Percentiles rank a stretch among this genome's conserved stretches.
phyloP scores from a whole-genome alignment of 768 basidiomycete species.

The Kwoniella mangroviensis region DNA sequence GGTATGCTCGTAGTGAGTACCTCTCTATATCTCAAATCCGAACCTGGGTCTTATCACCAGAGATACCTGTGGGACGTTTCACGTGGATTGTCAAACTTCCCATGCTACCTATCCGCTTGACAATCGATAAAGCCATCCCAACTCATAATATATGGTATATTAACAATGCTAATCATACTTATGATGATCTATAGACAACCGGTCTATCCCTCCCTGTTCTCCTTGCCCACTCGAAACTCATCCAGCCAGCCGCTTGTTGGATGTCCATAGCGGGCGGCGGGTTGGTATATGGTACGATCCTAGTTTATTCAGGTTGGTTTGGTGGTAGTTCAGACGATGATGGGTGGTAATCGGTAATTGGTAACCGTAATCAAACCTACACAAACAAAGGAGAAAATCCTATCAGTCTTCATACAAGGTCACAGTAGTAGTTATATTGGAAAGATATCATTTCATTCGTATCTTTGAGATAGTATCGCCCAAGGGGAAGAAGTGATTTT shows the following conservation, averaged over 20 bases:
- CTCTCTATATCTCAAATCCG: neutral
- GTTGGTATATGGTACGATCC: constrained; percentile 87
- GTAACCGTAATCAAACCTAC: no score
- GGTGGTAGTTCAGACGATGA: constrained; percentile 52
- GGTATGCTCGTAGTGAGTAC: constrained; percentile 74
- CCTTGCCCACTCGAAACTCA: constrained; percentile 87
- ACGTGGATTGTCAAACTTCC: no score
- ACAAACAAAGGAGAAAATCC: no score
- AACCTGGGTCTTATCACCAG: neutral
- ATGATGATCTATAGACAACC: constrained; percentile 59
- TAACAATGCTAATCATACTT: neutral
- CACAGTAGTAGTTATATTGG: no score
- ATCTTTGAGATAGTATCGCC: no score
- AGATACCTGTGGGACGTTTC: neutral
- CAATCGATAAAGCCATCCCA: no score
- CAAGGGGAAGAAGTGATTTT: no score
- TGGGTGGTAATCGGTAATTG: constrained; percentile 22
- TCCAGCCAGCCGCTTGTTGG: constrained; percentile 77
- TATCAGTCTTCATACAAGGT: no score
- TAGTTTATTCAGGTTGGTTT: constrained; percentile 67
- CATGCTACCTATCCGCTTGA: no score
- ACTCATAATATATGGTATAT: neutral
- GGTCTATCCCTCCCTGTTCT: constrained; percentile 92
- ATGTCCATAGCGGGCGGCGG: constrained; percentile 97
- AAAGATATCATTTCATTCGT: no score